Base-by-base conservation (phyloP, 768 basidiomycete species). In the Boletus reticuloceps region DNA sequence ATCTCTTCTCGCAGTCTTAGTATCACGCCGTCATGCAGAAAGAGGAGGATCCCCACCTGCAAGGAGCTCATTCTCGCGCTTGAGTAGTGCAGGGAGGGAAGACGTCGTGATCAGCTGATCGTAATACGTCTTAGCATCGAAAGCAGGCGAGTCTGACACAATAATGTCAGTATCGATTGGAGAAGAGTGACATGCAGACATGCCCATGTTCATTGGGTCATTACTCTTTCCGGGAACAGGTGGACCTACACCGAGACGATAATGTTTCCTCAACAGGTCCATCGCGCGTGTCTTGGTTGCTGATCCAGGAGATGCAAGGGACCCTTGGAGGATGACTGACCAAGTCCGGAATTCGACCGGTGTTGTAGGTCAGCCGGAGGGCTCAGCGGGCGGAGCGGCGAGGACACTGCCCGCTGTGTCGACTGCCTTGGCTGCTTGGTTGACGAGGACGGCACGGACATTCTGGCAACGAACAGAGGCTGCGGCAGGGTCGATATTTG, bases 121-220 rank as follows among this genome's bases (percentile, higher is more conserved):
- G 59, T 94, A 94, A 61, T 93, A 94, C 13, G 82, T 77, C 67
- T 85, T 88, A 12, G 92, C 85, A 62, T 94, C 89, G 64, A 94
- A 94, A 9, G 82, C 84, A 19, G 83, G 70, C 0, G 92, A 93
- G 70, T 94, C 92, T 93, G 52, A 49, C 14, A 6, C 14, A 22
- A 40, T 29, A 39, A 32, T 25, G 22, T 59, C 49, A 64, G 53
- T 34, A 29, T 39, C 31, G 12, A n/a, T 50, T 32, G 9, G n/a
- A 16, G 29, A 7, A 34, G 25, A 6, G 41, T 36, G n/a, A 50
- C 10, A 27, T 27, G 39, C 6, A 39, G 54, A 64, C 81, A 55
- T 61, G 84, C 90, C 89, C 54, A 94, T 73, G 62, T 91, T 89
- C 88, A 92, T 89, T 14, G 90, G 88, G 68, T 93, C 91, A 50